phyloP scores from a whole-genome alignment of 2,329 filamentous ascomycete genomes.

The Parasarocladium wereldwijsianum region DNA sequence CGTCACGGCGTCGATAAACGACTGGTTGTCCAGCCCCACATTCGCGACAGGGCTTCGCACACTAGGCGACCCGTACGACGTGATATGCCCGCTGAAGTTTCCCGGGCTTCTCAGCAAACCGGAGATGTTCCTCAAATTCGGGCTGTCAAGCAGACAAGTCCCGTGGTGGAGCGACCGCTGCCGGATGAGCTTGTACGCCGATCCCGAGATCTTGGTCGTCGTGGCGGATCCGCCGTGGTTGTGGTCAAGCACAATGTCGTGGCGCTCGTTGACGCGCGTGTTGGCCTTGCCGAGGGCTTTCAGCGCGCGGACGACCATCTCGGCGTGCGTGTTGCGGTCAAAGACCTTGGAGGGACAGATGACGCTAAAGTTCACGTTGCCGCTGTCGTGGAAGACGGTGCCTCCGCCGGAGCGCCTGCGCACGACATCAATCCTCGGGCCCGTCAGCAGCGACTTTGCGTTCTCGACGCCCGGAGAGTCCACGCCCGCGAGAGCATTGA shows the following conservation, averaged over 20 bases:
- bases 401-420: constrained; percentile 80
- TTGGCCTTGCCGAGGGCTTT: constrained; percentile 39
- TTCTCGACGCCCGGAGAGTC: constrained; percentile 6
- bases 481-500: constrained; percentile 37
- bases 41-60: constrained; percentile 77
- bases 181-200: constrained; percentile 84
- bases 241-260: constrained; percentile 73
- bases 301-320: constrained; percentile 85
- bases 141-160: constrained; percentile 69
- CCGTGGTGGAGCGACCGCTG: constrained; percentile 79
- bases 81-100: constrained; percentile 57
- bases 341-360: constrained; percentile 67
- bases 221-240: constrained; percentile 24
- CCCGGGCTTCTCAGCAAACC: constrained; percentile 65
- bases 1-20: constrained; percentile 42
- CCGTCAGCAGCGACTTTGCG: constrained; percentile 6
- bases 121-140: constrained; percentile 56
- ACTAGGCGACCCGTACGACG: constrained; percentile 77
- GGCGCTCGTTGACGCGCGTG: constrained; percentile 70
- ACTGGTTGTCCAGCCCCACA: constrained; percentile 34
- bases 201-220: constrained; percentile 65
- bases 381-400: constrained; percentile 82
- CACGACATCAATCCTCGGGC: constrained; percentile 41
- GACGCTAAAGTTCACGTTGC: constrained; percentile 91
- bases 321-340: constrained; percentile 72